These are phyloP conservation scores for Fusarium burgessii DNA, from an alignment of 2,329 filamentous ascomycete species.

Conservation along the genomic window DNA sequence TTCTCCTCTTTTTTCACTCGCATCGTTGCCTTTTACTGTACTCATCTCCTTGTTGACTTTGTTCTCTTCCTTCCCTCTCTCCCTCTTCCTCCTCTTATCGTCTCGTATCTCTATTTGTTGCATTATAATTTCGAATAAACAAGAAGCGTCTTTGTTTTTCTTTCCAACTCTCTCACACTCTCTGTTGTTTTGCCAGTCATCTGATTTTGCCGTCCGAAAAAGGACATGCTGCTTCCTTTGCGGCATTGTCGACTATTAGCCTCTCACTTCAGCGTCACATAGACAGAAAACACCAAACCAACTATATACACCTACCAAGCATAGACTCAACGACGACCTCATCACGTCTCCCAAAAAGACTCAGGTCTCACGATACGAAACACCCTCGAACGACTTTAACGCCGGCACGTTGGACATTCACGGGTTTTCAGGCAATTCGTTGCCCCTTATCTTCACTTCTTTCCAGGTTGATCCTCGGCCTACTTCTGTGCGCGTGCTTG, in stretches of 20 bases:
- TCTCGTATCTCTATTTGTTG: slow-evolving; percentile 31
- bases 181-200: slow-evolving; percentile 17
- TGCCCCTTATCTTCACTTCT: slow-evolving; percentile 45
- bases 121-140: slow-evolving; percentile 23
- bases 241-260: slow-evolving; percentile 45
- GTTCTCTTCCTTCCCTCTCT: slow-evolving; percentile 20
- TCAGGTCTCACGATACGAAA: slow-evolving; percentile 21
- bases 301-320: slow-evolving; percentile 21
- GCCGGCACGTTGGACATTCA: slow-evolving; percentile 44
- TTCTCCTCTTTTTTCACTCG: slow-evolving; percentile 35
- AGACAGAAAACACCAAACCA: slow-evolving; percentile 16
- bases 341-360: slow-evolving; percentile 6
- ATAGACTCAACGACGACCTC: slow-evolving; percentile 30
- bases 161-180: slow-evolving; percentile 25
- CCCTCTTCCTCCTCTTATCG: slow-evolving; percentile 29
- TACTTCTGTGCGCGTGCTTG: slow-evolving; percentile 51
- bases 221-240: slow-evolving; percentile 46
- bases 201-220: slow-evolving; percentile 29
- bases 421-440: slow-evolving; percentile 42
- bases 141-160: slow-evolving; percentile 38
- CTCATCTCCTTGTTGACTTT: slow-evolving; percentile 25
- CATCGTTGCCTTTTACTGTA: slow-evolving; percentile 19
- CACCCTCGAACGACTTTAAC: slow-evolving; percentile 35
- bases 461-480: slow-evolving; percentile 70
- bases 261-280: slow-evolving; percentile 46